phyloP scores from a whole-genome alignment of 2,329 filamentous ascomycete species.

The Clathrospora elynae region DNA sequence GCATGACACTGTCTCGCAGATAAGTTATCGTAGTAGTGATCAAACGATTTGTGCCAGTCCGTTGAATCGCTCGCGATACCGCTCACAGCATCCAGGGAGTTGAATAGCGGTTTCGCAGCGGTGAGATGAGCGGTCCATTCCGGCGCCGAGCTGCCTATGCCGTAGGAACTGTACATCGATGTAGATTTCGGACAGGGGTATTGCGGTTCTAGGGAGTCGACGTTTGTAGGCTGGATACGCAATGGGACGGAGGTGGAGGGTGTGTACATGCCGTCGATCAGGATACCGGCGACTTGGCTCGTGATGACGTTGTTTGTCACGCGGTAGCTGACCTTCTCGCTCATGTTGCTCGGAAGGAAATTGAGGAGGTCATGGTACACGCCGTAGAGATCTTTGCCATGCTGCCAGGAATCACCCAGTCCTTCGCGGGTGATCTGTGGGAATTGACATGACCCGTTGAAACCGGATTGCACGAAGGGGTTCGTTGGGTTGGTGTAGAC shows the following conservation, averaged over 20 bases:
- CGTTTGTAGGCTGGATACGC: conserved; percentile 56
- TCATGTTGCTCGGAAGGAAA: conserved; percentile 64
- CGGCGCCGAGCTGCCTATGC: conserved; percentile 49
- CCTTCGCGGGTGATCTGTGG: conserved; percentile 77
- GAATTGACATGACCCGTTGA: conserved; percentile 76
- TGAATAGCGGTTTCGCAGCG: conserved; percentile 61
- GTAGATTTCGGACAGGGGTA: conserved; percentile 67
- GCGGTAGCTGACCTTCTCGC: conserved; percentile 63
- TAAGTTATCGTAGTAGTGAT: conserved; percentile 86
- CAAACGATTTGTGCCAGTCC: conserved; percentile 73
- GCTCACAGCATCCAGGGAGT: conserved; percentile 68
- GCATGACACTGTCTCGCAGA: conserved; percentile 77
- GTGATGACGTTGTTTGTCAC: conserved; percentile 86
- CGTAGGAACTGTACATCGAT: conserved; percentile 52
- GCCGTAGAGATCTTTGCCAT: conserved; percentile 76
- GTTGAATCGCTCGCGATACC: conserved; percentile 62
- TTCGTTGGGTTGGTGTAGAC: conserved; percentile 67
- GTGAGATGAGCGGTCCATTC: conserved; percentile 70
- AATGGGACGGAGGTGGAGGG: conserved; percentile 42
- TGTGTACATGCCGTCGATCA: conserved; percentile 68
- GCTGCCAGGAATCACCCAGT: conserved; percentile 74
- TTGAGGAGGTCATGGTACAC: conserved; percentile 73
- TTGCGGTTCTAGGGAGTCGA: conserved; percentile 76
- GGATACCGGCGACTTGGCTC: conserved; percentile 76
- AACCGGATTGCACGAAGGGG: conserved; percentile 69